Evolutionary conservation across 31 red algal species (phyloP), one percentile per base, ranked within the genome.

Genomic region (Endocladia muricata): DNA sequence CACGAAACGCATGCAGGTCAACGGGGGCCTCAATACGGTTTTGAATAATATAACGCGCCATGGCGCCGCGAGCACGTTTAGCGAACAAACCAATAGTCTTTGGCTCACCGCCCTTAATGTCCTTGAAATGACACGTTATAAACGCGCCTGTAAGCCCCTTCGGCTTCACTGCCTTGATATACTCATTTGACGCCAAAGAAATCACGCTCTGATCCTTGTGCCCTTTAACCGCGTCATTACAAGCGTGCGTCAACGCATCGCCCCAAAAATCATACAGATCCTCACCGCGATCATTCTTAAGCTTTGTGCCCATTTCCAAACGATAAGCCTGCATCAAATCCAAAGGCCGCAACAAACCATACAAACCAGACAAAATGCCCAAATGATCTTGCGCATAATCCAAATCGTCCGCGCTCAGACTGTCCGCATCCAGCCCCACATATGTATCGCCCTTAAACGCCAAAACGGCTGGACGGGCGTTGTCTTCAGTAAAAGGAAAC

Each of bases 261-360:
- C 60, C 60, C 60, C 60, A 64, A 64, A 64, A 64, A 25, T 64
- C 17, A 64, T 64, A 64, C n/a, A 64, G 60, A 30, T 64, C 26
- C 25, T 15, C 26, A 21, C 26, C 26, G 11, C 25, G 13, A 21
- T 30, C 25, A 17, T 25, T 30, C 25, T 64, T 28, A 22, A 64
- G 25, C 11, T 23, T 15, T 64, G 60, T 64, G 13, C 60, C 60
- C 60, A 64, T 64, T 23, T 64, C 60, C 25, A 64, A 28, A 21
- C 60, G 13, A 30, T 64, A 64, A 25, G 60, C 15, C 26, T 64
- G 60, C 60, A 64, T 64, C 26, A 11, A 13, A 64, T 64, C 60
- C 13, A 64, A 25, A 11, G 60, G 60, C 60, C 11, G 13, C 11
- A 64, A 23, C 26, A 64, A 30, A 13, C 60, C 60, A 64, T 64